These are phyloP conservation scores for Ciborinia camelliae DNA, from an alignment of 2,329 filamentous ascomycete species.

Conservation along the genomic window DNA sequence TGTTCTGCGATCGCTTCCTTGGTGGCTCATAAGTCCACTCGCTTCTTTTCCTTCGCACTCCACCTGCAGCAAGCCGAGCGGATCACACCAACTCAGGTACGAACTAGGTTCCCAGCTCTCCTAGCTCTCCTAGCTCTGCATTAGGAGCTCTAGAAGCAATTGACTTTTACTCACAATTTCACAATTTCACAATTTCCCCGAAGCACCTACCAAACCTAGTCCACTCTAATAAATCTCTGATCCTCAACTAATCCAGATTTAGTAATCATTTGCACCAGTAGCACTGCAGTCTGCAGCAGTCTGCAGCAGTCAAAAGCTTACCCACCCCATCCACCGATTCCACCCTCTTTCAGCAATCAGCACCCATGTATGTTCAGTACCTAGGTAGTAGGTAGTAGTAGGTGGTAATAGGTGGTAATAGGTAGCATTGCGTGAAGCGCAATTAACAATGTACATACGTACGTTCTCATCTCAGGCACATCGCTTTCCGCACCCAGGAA, in stretches of 20 bases:
- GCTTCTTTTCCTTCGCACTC: conserved; percentile 6
- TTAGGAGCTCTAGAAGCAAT: neutral
- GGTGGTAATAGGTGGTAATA: too few species aligned
- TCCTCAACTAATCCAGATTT: neutral
- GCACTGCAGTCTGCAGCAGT: too few species aligned
- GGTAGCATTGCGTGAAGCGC: neutral
- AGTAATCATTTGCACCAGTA: conserved; percentile 1
- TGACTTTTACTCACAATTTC: neutral
- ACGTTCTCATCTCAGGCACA: neutral
- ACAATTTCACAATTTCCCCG: neutral
- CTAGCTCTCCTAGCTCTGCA: too few species aligned
- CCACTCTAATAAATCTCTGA: too few species aligned
- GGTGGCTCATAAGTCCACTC: conserved; percentile 8
- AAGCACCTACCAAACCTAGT: neutral
- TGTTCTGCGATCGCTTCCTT: conserved; percentile 10
- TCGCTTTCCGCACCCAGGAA: neutral
- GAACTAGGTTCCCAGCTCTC: conserved; percentile 24
- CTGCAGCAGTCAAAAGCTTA: conserved; percentile 4
- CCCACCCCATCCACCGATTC: too few species aligned
- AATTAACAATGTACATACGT: conserved; percentile 3
- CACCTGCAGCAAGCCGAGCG: conserved; percentile 23
- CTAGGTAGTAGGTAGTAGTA: too few species aligned
- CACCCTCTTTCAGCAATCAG: neutral
- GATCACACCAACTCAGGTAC: conserved; percentile 29
- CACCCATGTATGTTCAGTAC: conserved; percentile 3